phyloP scores from a whole-genome alignment of 2,329 filamentous ascomycete species.

The Trichoderma sp. region DNA sequence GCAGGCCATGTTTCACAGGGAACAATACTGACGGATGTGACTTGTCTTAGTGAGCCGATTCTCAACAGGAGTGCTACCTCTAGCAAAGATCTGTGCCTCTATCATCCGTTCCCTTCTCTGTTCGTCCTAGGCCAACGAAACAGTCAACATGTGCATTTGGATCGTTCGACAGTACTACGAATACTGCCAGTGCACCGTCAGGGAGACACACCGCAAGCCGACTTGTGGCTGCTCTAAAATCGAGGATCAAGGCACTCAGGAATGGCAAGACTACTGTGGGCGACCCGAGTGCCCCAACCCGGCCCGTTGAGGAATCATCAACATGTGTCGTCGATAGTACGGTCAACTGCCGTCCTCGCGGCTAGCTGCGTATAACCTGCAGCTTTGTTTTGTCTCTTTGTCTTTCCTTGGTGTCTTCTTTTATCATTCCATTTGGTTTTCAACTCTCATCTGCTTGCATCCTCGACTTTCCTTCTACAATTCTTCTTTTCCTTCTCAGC shows the following conservation, averaged over 20 bases:
- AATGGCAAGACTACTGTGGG: slow-evolving; percentile 41
- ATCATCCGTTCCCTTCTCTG: not conserved
- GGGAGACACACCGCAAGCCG: slow-evolving; percentile 35
- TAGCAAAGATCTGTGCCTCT: not conserved
- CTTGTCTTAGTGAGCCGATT: not conserved
- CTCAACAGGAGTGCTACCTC: not conserved
- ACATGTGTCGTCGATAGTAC: not conserved
- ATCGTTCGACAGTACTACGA: slow-evolving; percentile 39
- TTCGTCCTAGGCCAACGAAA: not conserved
- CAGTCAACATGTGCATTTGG: slow-evolving; percentile 42
- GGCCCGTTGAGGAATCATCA: slow-evolving; percentile 26
- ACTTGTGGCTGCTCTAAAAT: slow-evolving; percentile 37
- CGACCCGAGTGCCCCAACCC: slow-evolving; percentile 40
- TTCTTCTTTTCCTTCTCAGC: slow-evolving; percentile 13
- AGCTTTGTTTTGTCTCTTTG: not conserved
- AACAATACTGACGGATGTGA: slow-evolving; percentile 5
- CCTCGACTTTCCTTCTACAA: not conserved
- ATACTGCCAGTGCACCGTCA: slow-evolving; percentile 39
- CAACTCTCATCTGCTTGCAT: not conserved
- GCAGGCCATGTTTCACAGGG: not conserved
- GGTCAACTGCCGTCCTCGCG: not conserved
- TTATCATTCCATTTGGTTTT: slow-evolving; percentile 23
- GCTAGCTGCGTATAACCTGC: not conserved
- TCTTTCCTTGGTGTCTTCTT: not conserved
- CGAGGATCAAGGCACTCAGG: slow-evolving; percentile 37